A percentile compares a stretch with the other conserved stretches of the same genome.
Conservation (phyloP, 345 rosid species). For the Cardamine resedifolia region DNA sequence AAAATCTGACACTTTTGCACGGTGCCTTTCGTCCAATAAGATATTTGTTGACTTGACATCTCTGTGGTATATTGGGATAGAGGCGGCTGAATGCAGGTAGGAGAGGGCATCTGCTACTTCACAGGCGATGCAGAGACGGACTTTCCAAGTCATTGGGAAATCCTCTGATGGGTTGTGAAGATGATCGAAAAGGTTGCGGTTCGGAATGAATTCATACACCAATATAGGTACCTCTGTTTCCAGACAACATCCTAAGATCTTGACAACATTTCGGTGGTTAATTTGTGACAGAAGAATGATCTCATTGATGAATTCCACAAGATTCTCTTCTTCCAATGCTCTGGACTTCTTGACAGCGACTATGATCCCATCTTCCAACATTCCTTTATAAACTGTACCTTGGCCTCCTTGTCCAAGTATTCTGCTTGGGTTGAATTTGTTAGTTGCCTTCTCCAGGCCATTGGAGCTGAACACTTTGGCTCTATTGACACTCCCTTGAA, state of each 20-base stretch:
- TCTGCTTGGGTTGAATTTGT: neutral
- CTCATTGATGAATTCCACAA: conserved; percentile 52
- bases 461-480: conserved; percentile 25
- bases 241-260: conserved; percentile 50
- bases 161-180: conserved; percentile 29
- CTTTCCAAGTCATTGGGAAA: conserved; percentile 39
- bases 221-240: conserved; percentile 50
- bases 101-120: conserved; percentile 42
- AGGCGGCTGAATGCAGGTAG: conserved; percentile 45
- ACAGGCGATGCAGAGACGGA: conserved; percentile 39
- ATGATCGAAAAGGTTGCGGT: conserved; percentile 45
- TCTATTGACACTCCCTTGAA: conserved; percentile 25
- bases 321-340: conserved; percentile 4
- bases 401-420: conserved; percentile 30
- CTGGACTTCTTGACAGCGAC: neutral
- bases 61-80: conserved; percentile 46
- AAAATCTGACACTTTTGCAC: conserved; percentile 51
- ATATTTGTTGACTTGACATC: conserved; percentile 49
- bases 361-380: neutral
- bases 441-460: conserved; percentile 31
- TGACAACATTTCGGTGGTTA: conserved; percentile 47
- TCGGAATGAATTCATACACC: conserved; percentile 46
- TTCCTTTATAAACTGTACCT: conserved; percentile 45
- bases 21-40: conserved; percentile 35
- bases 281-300: conserved; percentile 46